Conservation (phyloP, 2,329 filamentous ascomycete genomes). For the Pseudocercospora fuligena region DNA sequence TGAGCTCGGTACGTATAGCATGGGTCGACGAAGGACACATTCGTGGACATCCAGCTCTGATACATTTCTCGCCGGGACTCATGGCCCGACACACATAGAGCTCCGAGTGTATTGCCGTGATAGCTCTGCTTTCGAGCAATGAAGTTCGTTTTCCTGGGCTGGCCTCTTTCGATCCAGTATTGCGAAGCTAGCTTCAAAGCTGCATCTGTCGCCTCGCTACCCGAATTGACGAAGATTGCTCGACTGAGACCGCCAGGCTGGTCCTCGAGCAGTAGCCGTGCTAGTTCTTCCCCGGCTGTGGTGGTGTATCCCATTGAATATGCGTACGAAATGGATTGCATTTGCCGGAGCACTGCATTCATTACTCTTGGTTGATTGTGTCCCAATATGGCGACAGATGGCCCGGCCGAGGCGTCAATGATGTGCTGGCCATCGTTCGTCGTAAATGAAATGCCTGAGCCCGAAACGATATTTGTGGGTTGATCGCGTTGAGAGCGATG, state of each 20-base stretch:
- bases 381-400: too few species aligned
- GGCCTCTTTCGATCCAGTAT: constrained; percentile 50
- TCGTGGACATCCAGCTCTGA: constrained; percentile 36
- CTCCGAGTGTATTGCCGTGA: constrained; percentile 57
- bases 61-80: constrained; percentile 40
- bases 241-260: constrained; percentile 8
- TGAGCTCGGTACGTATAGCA: constrained; percentile 44
- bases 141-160: constrained; percentile 46
- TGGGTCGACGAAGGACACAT: constrained; percentile 36
- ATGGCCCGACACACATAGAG: constrained; percentile 48
- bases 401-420: too few species aligned
- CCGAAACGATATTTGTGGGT: constrained; percentile 3
- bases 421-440: not conserved
- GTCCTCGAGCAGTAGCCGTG: constrained; percentile 29
- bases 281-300: constrained; percentile 56
- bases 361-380: too few species aligned
- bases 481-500: not conserved
- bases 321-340: too few species aligned
- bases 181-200: constrained; percentile 56
- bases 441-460: constrained; percentile 13
- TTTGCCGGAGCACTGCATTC: too few species aligned
- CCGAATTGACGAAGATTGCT: constrained; percentile 26
- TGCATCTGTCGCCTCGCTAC: constrained; percentile 51
- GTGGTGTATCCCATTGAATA: too few species aligned
- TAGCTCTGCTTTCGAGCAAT: constrained; percentile 53